phyloP scores from a whole-genome alignment of 495 filamentous ascomycete species.

The Penicillium ucsense region DNA sequence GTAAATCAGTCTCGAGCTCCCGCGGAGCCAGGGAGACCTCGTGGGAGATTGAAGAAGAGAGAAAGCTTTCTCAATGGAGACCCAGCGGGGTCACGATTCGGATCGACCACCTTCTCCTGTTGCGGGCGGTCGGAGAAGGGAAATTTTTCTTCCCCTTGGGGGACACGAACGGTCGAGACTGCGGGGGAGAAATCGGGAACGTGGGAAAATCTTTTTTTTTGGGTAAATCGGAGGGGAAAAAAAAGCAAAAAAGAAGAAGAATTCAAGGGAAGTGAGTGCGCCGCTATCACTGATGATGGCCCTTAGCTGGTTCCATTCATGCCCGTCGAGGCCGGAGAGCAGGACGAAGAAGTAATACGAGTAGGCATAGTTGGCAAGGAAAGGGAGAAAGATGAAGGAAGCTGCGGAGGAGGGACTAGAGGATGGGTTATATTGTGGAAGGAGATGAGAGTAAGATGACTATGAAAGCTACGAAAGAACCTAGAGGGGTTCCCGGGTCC shows the following conservation, averaged over 20 bases:
- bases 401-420: slow-evolving; percentile 17
- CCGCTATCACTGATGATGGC: background rate
- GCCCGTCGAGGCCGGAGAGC: slow-evolving; percentile 32
- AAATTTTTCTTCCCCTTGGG: slow-evolving; percentile 21
- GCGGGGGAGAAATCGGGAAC: slow-evolving; percentile 3
- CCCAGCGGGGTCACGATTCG: background rate
- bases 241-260: background rate
- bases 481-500: too few relatives aligned
- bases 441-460: slow-evolving; percentile 12
- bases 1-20: slow-evolving; percentile 7
- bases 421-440: slow-evolving; percentile 4
- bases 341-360: slow-evolving; percentile 21
- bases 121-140: slow-evolving; percentile 19
- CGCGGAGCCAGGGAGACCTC: slow-evolving; percentile 8
- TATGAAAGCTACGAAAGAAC: background rate
- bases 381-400: slow-evolving; percentile 17
- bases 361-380: slow-evolving; percentile 26
- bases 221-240: background rate
- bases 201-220: background rate
- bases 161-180: slow-evolving; percentile 3
- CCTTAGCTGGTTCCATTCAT: slow-evolving; percentile 36
- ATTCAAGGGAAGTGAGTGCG: background rate
- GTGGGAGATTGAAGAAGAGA: slow-evolving; percentile 4
- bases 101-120: background rate
- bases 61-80: slow-evolving; percentile 2